Evolutionary conservation across 1,284 basidiomycete genomes (phyloP).

Genomic region (Ganoderma meredithae): DNA sequence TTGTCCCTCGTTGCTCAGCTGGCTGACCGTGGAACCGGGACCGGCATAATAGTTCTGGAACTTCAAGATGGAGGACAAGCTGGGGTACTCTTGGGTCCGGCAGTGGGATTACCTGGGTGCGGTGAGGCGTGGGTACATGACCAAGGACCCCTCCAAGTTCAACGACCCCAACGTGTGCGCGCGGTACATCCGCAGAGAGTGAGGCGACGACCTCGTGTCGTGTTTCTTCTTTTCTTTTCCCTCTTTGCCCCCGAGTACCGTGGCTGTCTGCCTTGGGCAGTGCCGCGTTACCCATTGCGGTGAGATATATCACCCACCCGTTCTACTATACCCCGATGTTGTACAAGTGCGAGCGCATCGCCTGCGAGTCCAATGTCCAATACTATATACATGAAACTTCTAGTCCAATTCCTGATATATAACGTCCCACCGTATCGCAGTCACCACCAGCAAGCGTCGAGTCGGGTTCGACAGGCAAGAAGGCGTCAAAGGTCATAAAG

Average conservation of each 20-base stretch:
- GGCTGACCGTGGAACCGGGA: neutral
- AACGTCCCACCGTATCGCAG: neutral
- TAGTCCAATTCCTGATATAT: neutral
- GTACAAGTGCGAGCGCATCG: neutral
- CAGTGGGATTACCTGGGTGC: slow-evolving; percentile 80
- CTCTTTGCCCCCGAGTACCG: neutral
- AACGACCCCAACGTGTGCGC: slow-evolving; percentile 69
- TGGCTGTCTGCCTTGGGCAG: neutral
- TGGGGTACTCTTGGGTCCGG: slow-evolving; percentile 52
- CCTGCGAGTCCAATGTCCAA: neutral
- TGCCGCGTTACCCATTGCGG: neutral
- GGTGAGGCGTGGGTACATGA: slow-evolving; percentile 64
- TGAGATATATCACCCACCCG: neutral
- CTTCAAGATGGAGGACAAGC: slow-evolving; percentile 70
- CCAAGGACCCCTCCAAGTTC: slow-evolving; percentile 62
- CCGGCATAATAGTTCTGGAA: slow-evolving; percentile 54
- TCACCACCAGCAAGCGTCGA: too few relatives aligned
- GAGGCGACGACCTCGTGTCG: neutral
- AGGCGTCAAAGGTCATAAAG: neutral
- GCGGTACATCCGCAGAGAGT: slow-evolving; percentile 46
- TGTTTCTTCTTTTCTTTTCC: neutral
- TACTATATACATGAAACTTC: neutral
- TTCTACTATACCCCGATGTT: neutral
- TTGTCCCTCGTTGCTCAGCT: neutral
- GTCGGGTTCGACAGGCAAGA: neutral